These are phyloP conservation scores for Suhomyces panamericanus DNA, from an alignment of 1,139 yeast species.

Conservation along the genomic window DNA sequence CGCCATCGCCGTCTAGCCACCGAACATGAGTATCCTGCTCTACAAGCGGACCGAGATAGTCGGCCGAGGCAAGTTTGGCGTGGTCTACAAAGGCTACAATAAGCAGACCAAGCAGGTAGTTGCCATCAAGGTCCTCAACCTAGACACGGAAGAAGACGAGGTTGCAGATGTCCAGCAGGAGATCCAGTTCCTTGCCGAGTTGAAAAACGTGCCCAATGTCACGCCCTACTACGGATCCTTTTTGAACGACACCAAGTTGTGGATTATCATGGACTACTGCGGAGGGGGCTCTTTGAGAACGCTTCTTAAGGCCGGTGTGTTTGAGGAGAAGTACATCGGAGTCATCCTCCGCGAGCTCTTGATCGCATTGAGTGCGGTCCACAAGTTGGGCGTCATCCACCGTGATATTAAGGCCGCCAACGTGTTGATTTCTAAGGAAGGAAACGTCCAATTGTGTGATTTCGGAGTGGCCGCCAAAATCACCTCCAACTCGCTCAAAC, in stretches of 20 bases:
- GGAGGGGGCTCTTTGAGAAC: constrained; percentile 96
- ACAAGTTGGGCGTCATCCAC: constrained; percentile 87
- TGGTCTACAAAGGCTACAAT: constrained; percentile 83
- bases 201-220: constrained; percentile 84
- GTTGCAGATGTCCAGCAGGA: constrained; percentile 94
- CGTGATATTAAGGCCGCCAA: constrained; percentile 97
- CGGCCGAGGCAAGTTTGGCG: constrained; percentile 96
- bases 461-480: constrained; percentile 95
- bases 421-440: constrained; percentile 84
- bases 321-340: constrained; percentile 82
- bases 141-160: constrained; percentile 93
- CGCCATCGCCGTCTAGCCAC: not conserved
- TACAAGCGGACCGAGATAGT: constrained; percentile 86
- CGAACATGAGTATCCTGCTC: constrained; percentile 19
- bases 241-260: constrained; percentile 79
- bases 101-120: constrained; percentile 69
- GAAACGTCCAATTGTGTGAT: constrained; percentile 89
- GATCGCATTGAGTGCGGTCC: constrained; percentile 77
- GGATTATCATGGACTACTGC: constrained; percentile 98
- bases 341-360: constrained; percentile 80
- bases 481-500: constrained; percentile 69
- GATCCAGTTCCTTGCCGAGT: constrained; percentile 78
- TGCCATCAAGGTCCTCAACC: constrained; percentile 88
- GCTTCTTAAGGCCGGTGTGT: constrained; percentile 78
- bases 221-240: constrained; percentile 92